Percentiles rank a stretch among this genome's conserved stretches.
Conservation (phyloP, 179 eudicot species). For the Silene vulgaris region DNA sequence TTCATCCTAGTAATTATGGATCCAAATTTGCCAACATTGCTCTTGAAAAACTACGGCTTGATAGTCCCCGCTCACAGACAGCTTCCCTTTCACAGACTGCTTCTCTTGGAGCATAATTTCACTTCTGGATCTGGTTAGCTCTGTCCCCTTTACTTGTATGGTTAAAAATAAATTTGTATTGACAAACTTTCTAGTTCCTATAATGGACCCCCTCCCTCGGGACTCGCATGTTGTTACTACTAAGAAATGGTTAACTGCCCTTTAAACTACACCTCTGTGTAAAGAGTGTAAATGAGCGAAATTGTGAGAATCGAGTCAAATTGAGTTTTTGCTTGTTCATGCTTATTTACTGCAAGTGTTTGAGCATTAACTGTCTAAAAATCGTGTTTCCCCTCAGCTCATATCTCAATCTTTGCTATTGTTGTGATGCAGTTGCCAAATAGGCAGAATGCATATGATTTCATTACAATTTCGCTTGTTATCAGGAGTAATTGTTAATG, state of each 20-base stretch:
- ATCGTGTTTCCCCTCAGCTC: neutral
- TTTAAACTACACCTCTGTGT: neutral
- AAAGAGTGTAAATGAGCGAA: too few species aligned
- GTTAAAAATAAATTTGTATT: neutral
- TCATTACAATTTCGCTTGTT: too few species aligned
- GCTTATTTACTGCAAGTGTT: neutral
- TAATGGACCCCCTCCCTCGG: neutral
- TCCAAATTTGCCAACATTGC: conserved; percentile 40
- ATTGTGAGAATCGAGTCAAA: too few species aligned
- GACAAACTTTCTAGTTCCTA: too few species aligned
- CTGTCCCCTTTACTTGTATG: neutral
- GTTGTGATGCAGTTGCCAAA: neutral
- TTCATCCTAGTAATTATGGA: conserved; percentile 32
- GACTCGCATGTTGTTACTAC: neutral
- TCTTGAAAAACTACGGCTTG: conserved; percentile 20
- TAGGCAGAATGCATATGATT: neutral
- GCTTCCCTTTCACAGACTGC: conserved; percentile 5
- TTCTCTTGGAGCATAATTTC: conserved; percentile 32
- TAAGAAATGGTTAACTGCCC: neutral
- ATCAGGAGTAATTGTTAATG: neutral
- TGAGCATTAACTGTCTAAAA: neutral
- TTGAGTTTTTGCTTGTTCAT: neutral
- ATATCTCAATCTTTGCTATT: neutral
- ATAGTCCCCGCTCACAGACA: conserved; percentile 22
- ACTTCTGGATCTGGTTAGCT: conserved; percentile 27